Percentiles rank a stretch among this genome's conserved stretches.
These are phyloP conservation scores for Ceratocystis colombiana DNA, from an alignment of 2,329 filamentous ascomycete genomes.

Conservation along the genomic window DNA sequence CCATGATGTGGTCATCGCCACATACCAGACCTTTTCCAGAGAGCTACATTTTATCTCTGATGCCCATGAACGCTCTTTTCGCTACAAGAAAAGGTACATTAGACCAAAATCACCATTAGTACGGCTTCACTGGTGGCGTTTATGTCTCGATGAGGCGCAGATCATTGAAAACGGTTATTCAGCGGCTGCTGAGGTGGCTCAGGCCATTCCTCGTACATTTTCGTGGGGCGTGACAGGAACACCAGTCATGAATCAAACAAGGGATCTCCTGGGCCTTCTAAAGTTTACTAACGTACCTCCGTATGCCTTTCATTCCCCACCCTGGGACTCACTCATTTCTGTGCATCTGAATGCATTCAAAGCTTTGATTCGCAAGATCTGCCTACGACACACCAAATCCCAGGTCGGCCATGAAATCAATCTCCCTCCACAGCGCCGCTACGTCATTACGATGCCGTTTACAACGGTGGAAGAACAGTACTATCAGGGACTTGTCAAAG, in stretches of 20 bases:
- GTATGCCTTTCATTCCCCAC: not conserved
- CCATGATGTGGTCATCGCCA: constrained; percentile 54
- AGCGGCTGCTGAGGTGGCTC: constrained; percentile 70
- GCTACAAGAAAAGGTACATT: constrained; percentile 56
- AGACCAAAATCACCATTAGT: constrained; percentile 65
- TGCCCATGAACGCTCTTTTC: constrained; percentile 56
- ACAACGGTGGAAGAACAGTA: constrained; percentile 84
- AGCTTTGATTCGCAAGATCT: constrained; percentile 58
- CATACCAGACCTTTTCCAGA: constrained; percentile 59
- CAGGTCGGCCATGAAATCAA: constrained; percentile 66
- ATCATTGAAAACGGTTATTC: constrained; percentile 87
- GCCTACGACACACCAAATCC: constrained; percentile 78
- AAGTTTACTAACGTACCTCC: constrained; percentile 47
- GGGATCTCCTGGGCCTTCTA: constrained; percentile 69
- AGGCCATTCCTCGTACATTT: constrained; percentile 69
- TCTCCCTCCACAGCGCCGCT: constrained; percentile 72
- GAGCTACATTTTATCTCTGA: constrained; percentile 70
- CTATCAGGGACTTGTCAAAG: constrained; percentile 63
- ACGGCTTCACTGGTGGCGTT: constrained; percentile 77
- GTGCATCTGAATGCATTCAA: constrained; percentile 55
- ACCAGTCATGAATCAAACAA: constrained; percentile 67
- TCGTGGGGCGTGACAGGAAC: constrained; percentile 91
- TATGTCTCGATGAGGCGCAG: constrained; percentile 70
- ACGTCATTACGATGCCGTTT: constrained; percentile 82
- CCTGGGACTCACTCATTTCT: constrained; percentile 57